Evolutionary conservation across 768 basidiomycete genomes (phyloP).

Genomic region (Serendipita sp.): DNA sequence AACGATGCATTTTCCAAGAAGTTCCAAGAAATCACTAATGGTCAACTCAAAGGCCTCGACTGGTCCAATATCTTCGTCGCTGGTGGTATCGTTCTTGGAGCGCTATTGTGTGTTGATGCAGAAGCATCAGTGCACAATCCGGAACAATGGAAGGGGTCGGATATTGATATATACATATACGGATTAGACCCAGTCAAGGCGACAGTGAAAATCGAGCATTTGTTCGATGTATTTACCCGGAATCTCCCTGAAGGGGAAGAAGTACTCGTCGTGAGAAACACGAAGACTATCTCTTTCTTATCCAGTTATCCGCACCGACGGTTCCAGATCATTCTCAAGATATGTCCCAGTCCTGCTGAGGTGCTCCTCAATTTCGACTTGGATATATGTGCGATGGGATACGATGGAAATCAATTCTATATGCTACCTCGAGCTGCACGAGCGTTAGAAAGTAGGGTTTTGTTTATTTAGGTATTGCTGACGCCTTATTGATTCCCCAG

Average conservation of each 20-base stretch:
- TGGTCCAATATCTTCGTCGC: conserved; percentile 13
- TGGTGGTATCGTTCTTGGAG: conserved; percentile 11
- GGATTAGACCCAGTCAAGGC: conserved; percentile 7
- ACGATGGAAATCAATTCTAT: conserved; percentile 9
- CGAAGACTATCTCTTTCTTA: conserved; percentile 11
- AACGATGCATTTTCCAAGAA: not conserved
- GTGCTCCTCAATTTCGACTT: conserved; percentile 13
- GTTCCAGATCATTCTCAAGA: conserved; percentile 12
- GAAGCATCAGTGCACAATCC: conserved; percentile 1
- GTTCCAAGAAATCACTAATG: conserved; percentile 8
- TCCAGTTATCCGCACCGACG: conserved; percentile 8
- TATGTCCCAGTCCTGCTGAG: conserved; percentile 5
- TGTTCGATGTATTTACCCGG: conserved; percentile 8
- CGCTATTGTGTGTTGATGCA: conserved; percentile 7
- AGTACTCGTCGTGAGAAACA: conserved; percentile 11
- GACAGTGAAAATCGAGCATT: conserved; percentile 9
- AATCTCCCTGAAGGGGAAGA: conserved; percentile 8
- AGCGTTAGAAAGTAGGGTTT: conserved; percentile 12
- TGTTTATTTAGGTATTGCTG: not conserved
- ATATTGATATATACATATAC: conserved; percentile 13
- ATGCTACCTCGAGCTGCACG: conserved; percentile 12
- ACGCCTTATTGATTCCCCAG: not conserved
- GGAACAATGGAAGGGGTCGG: conserved; percentile 8
- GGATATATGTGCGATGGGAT: conserved; percentile 11
- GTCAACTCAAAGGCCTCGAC: conserved; percentile 9